Conservation (phyloP, 257 asterid genomes). For the Petunia axillaris region DNA sequence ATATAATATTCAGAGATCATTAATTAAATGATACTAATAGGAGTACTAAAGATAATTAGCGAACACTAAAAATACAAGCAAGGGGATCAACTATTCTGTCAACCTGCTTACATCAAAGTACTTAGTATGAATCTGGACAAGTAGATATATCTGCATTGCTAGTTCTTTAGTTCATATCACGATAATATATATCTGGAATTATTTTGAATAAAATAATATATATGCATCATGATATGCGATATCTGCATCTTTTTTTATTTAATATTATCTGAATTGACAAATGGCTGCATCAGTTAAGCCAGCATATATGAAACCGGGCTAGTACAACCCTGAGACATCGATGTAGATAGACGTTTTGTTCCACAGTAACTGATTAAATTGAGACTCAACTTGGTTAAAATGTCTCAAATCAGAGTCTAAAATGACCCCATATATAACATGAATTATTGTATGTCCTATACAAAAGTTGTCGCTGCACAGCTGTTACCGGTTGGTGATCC, state of each 20-base stretch:
- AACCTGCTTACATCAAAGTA: not conserved
- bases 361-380: not conserved
- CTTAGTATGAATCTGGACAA: not conserved
- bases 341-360: not conserved
- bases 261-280: not conserved
- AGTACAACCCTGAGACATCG: conserved; percentile 2
- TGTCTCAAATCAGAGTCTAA: not conserved
- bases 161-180: not conserved
- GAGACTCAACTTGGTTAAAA: not conserved
- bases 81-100: not conserved
- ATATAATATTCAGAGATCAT: not conserved
- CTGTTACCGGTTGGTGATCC: not conserved
- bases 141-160: not conserved
- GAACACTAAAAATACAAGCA: not conserved
- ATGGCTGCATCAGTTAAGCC: not conserved
- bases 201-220: not conserved
- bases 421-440: no score
- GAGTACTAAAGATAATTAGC: no score
- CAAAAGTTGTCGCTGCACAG: not conserved
- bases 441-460: no score
- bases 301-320: not conserved
- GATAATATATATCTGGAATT: not conserved
- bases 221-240: not conserved
- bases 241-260: not conserved
- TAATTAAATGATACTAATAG: not conserved